Conservation (phyloP, 176 grass and related monocot genomes). For the Dactylis glomerata region DNA sequence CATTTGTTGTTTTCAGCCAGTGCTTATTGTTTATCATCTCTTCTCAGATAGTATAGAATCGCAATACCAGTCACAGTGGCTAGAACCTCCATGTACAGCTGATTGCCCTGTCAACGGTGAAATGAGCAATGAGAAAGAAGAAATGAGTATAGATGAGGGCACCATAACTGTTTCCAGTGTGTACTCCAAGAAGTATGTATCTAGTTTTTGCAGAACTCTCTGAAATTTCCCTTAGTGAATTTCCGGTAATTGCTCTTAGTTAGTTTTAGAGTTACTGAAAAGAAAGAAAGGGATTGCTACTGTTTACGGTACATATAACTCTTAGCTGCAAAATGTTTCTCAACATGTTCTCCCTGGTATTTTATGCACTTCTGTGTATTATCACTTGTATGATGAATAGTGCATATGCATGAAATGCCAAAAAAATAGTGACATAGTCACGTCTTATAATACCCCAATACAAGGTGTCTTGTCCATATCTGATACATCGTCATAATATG, state of each 20-base stretch:
- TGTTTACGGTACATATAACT: not conserved
- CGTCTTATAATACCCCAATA: not conserved
- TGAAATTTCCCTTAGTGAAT: not conserved
- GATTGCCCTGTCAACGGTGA: slow-evolving; percentile 42
- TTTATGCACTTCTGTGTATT: not conserved
- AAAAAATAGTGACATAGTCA: not conserved
- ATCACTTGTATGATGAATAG: not conserved
- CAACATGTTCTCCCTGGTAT: not conserved
- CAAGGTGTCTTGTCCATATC: not conserved
- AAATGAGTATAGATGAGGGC: slow-evolving; percentile 67
- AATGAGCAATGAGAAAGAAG: slow-evolving; percentile 50
- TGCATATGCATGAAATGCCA: not conserved
- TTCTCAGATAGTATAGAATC: slow-evolving; percentile 38
- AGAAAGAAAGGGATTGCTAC: not conserved
- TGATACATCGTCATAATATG: not conserved
- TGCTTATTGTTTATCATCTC: slow-evolving; percentile 30
- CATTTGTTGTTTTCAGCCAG: not conserved
- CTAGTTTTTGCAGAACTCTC: not conserved
- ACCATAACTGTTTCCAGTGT: slow-evolving; percentile 64
- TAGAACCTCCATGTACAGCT: slow-evolving; percentile 33
- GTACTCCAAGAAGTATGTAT: slow-evolving; percentile 60
- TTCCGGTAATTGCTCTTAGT: not conserved
- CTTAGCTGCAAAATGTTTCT: slow-evolving; percentile 7
- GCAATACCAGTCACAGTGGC: slow-evolving; percentile 49
- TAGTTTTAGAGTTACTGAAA: slow-evolving; percentile 4